Evolutionary conservation across 441 rosid species (phyloP).

Genomic region (Cnidoscolus chayamansa): DNA sequence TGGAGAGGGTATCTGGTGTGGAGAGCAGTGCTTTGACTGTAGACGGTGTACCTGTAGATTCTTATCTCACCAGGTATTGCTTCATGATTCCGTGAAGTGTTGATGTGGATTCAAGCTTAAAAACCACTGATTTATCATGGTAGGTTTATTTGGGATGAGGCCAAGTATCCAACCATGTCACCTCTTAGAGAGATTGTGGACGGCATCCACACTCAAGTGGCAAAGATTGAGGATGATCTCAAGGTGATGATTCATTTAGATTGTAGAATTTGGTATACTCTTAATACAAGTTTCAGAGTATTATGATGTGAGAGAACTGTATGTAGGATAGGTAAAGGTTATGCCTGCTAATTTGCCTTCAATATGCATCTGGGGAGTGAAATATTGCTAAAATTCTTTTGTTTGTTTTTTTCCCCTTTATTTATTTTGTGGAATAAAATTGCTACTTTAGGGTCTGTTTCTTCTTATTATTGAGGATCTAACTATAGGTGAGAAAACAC

Average conservation of each 20-base stretch:
- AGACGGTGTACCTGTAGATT: slow-evolving; percentile 93
- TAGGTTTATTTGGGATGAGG: slow-evolving; percentile 97
- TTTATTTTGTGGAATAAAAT: neutral
- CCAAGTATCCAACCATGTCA: slow-evolving; percentile 91
- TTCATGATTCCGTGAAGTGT: neutral
- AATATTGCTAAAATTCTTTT: neutral
- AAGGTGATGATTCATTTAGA: slow-evolving; percentile 49
- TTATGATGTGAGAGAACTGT: neutral
- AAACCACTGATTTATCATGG: neutral
- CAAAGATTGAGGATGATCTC: slow-evolving; percentile 99
- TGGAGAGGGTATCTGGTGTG: slow-evolving; percentile 78
- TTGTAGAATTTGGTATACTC: neutral
- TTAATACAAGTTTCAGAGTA: slow-evolving; percentile 1
- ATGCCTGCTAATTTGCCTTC: neutral
- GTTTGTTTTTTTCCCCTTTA: neutral
- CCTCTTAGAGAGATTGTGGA: slow-evolving; percentile 84
- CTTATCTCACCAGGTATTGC: slow-evolving; percentile 84
- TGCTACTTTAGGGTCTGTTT: neutral
- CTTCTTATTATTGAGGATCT: too few species aligned
- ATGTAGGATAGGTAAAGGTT: neutral
- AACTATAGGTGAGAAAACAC: too few species aligned
- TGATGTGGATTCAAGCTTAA: neutral
- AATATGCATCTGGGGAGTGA: neutral
- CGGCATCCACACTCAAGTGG: slow-evolving; percentile 72
- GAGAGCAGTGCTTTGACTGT: slow-evolving; percentile 85